A percentile compares a stretch with the other conserved stretches of the same genome.
These are phyloP conservation scores for Nothophaeocryptopus gaeumannii DNA, from an alignment of 2,329 filamentous ascomycete species.

Conservation along the genomic window DNA sequence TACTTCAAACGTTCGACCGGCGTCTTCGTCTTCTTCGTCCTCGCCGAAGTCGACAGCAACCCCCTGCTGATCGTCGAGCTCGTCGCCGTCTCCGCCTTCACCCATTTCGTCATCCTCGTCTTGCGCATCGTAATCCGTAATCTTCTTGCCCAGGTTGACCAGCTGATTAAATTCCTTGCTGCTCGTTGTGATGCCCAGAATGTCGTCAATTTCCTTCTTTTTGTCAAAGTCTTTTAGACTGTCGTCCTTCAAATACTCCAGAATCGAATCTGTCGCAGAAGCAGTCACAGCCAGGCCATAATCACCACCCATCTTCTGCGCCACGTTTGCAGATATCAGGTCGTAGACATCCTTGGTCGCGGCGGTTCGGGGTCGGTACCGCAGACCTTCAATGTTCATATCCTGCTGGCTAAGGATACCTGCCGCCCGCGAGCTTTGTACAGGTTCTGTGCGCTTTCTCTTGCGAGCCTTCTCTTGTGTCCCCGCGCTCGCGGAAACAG, in stretches of 20 bases:
- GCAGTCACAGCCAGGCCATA: constrained; percentile 87
- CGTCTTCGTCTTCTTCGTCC: constrained; percentile 76
- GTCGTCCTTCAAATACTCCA: constrained; percentile 93
- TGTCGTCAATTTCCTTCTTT: constrained; percentile 95
- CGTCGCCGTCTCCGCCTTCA: constrained; percentile 64
- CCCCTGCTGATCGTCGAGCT: constrained; percentile 91
- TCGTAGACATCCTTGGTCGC: constrained; percentile 92
- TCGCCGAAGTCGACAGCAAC: constrained; percentile 97
- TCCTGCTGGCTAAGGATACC: constrained; percentile 83
- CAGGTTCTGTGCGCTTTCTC: constrained; percentile 71
- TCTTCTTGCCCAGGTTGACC: constrained; percentile 95
- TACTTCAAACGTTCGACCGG: constrained; percentile 77
- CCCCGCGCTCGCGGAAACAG: constrained; percentile 55
- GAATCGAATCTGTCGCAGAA: constrained; percentile 86
- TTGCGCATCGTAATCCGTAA: constrained; percentile 95
- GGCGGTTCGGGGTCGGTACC: constrained; percentile 85
- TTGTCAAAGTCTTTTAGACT: constrained; percentile 96
- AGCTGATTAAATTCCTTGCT: constrained; percentile 96
- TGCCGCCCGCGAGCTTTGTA: constrained; percentile 63
- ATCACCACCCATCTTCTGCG: constrained; percentile 84
- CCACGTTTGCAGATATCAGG: constrained; percentile 86
- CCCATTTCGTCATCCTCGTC: constrained; percentile 90
- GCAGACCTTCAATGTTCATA: constrained; percentile 83
- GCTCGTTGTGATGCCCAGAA: constrained; percentile 76
- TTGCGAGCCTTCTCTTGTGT: constrained; percentile 69